These are phyloP conservation scores for Neurospora sp. DNA, from an alignment of 495 filamentous ascomycete genomes.

Conservation along the genomic window DNA sequence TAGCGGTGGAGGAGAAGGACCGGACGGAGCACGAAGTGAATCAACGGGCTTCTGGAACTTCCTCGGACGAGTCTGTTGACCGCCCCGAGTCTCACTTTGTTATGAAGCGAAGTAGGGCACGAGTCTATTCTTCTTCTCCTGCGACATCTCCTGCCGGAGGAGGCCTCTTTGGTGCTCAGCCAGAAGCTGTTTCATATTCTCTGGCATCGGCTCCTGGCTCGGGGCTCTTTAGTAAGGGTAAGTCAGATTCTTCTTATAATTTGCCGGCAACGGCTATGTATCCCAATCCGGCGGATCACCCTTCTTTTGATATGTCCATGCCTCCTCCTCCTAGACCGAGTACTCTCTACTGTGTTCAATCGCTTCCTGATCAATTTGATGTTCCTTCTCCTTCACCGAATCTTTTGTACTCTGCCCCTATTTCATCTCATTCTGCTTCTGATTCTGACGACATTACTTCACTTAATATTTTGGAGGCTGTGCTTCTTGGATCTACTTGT, in stretches of 20 bases:
- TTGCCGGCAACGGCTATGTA: background rate
- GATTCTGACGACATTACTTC: background rate
- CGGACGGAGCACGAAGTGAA: background rate
- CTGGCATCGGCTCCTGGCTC: background rate
- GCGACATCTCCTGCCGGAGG: background rate
- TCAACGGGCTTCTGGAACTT: background rate
- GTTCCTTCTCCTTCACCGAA: too few relatives aligned
- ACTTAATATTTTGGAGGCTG: too few relatives aligned
- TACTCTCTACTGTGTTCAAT: background rate
- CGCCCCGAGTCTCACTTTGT: too few relatives aligned
- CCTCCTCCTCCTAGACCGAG: background rate
- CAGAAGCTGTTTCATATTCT: background rate
- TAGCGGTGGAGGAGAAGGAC: slow-evolving; percentile 46
- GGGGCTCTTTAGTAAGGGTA: background rate
- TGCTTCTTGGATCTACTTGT: too few relatives aligned
- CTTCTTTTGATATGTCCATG: background rate
- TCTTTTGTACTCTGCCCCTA: background rate
- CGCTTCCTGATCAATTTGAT: too few relatives aligned
- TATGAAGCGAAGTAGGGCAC: too few relatives aligned
- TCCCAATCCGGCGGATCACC: background rate
- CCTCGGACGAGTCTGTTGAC: too few relatives aligned
- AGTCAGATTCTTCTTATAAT: background rate
- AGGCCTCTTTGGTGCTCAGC: background rate
- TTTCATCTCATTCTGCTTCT: background rate
- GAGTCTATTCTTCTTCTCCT: background rate